Evolutionary conservation across 1,139 yeast genomes (phyloP).

Genomic region (Debaryomyces sp.): DNA sequence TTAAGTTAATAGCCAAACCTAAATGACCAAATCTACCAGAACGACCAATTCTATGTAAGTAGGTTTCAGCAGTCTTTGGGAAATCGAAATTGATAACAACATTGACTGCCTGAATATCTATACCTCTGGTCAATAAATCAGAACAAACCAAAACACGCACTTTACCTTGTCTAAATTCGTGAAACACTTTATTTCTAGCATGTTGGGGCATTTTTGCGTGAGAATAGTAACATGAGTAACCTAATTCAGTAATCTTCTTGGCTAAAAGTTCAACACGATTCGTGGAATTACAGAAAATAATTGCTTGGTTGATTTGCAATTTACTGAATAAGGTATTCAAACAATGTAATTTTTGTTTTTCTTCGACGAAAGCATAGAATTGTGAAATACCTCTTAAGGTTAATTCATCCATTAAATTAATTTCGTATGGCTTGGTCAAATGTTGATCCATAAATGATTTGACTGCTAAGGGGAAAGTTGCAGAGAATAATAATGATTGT

Average conservation of each 20-base stretch:
- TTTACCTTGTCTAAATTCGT: conserved; percentile 97
- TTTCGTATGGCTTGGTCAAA: conserved; percentile 89
- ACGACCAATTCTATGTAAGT: conserved; percentile 98
- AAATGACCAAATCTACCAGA: conserved; percentile 98
- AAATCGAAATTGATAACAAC: conserved; percentile 97
- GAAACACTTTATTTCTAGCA: conserved; percentile 97
- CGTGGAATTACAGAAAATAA: conserved; percentile 95
- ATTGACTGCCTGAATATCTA: conserved; percentile 98
- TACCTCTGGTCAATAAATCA: conserved; percentile 96
- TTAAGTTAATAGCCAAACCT: conserved; percentile 95
- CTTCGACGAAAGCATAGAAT: conserved; percentile 97
- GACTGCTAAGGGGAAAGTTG: conserved; percentile 95
- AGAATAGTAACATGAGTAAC: conserved; percentile 94
- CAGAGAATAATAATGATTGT: conserved; percentile 88
- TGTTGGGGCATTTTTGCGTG: conserved; percentile 98
- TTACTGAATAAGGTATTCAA: conserved; percentile 92
- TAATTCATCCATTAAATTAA: conserved; percentile 95
- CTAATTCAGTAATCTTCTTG: conserved; percentile 92
- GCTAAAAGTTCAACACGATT: conserved; percentile 95
- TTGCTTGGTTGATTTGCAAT: conserved; percentile 92
- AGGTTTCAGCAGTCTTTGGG: conserved; percentile 98
- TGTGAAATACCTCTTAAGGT: conserved; percentile 96
- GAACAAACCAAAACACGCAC: conserved; percentile 97
- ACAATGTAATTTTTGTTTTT: conserved; percentile 93
- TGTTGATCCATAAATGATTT: conserved; percentile 92